Base-by-base conservation (phyloP, 2,329 filamentous ascomycete species). In the Pestalotiopsis sp. region DNA sequence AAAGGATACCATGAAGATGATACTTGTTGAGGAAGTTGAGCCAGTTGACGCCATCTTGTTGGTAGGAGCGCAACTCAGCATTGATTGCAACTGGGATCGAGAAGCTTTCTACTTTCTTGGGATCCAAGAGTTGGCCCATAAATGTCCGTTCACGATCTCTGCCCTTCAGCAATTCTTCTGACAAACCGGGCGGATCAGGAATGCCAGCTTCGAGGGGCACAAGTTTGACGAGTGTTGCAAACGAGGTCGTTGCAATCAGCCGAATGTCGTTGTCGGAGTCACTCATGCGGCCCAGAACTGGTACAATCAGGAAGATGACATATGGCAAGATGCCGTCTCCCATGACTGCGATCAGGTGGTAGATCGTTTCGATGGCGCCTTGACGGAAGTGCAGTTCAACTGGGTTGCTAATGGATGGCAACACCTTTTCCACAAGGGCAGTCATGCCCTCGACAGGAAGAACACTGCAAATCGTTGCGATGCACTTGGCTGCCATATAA, bases 21-120 rank as follows among this genome's bases (percentile, higher is more conserved):
- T 98, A 99, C 69, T 95, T 95, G 79, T 99, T 99, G 73, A 99
- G 90, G 83, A 99, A 99, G 68, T 97, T 91, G 65, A 99, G 89
- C 96, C 96, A 99, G 78, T 99, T 99, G 77, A 99, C 95, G 78
- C 96, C 96, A 67, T 99, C 96, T 80, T 99, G 96, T 80, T 99
- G 97, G 78, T 99, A 99, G 0, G 95, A 97, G 72, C 96, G 93
- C 65, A 99, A 88, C 76, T 97, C 94, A 0, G 96, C 97, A 80
- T 98, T 98, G 84, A 99, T 99, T 4, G 94, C 93, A 58, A 99
- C 96, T 0, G 96, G 96, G 60, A 99, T 97, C 72, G 92, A 84
- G 80, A 98, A 99, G 0, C 93, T 86, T 79, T 99, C 96, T 27
- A 99, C 94, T 81, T 99, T 99, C 81, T 97, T 97, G 4, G 94